Percentiles rank a stretch among this genome's conserved stretches.
These are phyloP conservation scores for Inonotus hispidus DNA, from an alignment of 1,284 basidiomycete species.

Conservation along the genomic window DNA sequence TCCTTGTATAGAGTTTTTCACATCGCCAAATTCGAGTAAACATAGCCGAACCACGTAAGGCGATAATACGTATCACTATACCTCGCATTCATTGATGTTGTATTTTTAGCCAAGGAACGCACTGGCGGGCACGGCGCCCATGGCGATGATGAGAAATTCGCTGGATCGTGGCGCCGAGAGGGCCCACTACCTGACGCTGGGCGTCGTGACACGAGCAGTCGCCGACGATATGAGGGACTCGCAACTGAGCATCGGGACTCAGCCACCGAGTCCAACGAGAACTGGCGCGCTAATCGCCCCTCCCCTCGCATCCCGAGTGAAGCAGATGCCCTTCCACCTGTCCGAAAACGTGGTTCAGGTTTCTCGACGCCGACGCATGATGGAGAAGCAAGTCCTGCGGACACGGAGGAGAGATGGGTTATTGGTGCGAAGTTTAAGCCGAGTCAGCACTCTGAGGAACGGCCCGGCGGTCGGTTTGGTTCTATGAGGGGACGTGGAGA, in stretches of 20 bases:
- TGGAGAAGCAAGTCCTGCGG: constrained; percentile 51
- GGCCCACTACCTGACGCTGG: constrained; percentile 70
- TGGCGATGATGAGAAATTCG: constrained; percentile 71
- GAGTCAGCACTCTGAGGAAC: constrained; percentile 33
- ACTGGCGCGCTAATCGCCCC: constrained; percentile 68
- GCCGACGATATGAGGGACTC: constrained; percentile 56
- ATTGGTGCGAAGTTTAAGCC: constrained; percentile 70
- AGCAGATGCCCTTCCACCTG: constrained; percentile 38
- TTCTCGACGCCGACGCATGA: constrained; percentile 43
- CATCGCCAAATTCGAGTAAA: constrained; percentile 84
- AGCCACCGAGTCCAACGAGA: constrained; percentile 51
- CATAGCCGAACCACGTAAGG: constrained; percentile 93
- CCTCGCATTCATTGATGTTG: constrained; percentile 4
- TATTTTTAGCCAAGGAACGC: constrained; percentile 65
- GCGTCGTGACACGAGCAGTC: constrained; percentile 33
- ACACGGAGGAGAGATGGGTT: constrained; percentile 70
- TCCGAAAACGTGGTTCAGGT: constrained; percentile 52
- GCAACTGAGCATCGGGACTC: constrained; percentile 40
- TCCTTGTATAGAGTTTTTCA: constrained; percentile 50
- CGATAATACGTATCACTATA: neutral
- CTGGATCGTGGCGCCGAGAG: constrained; percentile 80
- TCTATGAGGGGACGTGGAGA: constrained; percentile 45
- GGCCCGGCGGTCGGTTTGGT: constrained; percentile 45
- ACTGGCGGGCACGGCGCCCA: constrained; percentile 33
- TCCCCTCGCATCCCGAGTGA: constrained; percentile 39